Base-by-base conservation (phyloP, 2,329 filamentous ascomycete species). In the Scleromitrula shiraiana region DNA sequence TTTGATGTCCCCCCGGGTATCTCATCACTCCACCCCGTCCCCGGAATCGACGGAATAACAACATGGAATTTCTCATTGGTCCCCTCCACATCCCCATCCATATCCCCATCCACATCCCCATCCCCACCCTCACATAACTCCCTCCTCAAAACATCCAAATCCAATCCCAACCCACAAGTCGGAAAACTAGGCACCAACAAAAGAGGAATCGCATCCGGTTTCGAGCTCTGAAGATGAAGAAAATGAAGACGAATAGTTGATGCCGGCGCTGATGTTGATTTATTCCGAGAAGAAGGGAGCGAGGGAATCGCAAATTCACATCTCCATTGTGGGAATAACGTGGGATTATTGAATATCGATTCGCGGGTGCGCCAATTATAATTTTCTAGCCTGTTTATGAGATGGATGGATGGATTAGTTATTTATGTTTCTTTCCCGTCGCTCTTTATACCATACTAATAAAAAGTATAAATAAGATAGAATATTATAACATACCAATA, bases 171-270 rank as follows among this genome's bases (percentile, higher is more conserved):
- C 55, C 82, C 83, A 14, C 78, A 77, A 35, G 81, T 73, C 1
- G 82, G 82, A 59, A 83, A 85, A 2, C 77, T 75, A 41, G 83
- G 82, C 56, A 82, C 71, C 46, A 85, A 67, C 17, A 86, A 70
- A 22, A 86, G 66, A 1, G 83, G 82, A 20, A 84, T 67, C 5
- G 80, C 79, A 50, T 74, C 68, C 14, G 64, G 53, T 39, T 74
- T 69, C 19, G 68, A 62, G 4, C 80, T 83, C 14, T 65, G 70
- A 50, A 72, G 69, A 61, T 85, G 81, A 39, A 85, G 70, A 60
- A 85, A 85, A 59, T 86, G 82, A 46, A 85, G 62, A 27, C 81
- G 70, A 1, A 80, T 60, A 2, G 69, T 65, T 4, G 67, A 53
- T 17, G 29, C 43, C 7, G 46, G 20, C 17, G 10, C 41, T 17